Evolutionary conservation across 768 basidiomycete species (phyloP), one percentile per base, ranked within the genome.

Genomic region (Hydnum rufescens): DNA sequence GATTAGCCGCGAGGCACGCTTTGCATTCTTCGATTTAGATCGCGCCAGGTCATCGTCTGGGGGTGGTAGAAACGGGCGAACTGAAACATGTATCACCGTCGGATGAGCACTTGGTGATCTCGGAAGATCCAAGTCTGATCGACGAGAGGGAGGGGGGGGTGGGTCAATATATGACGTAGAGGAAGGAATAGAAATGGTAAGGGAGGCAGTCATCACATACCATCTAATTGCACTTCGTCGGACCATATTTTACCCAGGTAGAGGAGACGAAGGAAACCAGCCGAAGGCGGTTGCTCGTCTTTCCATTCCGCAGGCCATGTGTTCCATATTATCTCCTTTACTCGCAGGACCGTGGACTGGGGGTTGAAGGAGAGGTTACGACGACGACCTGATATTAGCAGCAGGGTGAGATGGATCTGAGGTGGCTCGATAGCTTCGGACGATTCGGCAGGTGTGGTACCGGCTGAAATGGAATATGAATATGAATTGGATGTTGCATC

Each of bases 271-370:
- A 59, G 52, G 43, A 56, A 57, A 8, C 53, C 31, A 13, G 51
- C 28, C 8, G 53, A 36, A 4, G 53, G 55, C 5, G 58, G 57
- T 23, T 42, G 52, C 44, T 59, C 58, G 32, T 56, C 57, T 30
- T 42, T 26, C 58, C 58, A 58, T 23, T 59, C 58, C 55, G 29
- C 30, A 19, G 58, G 58, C 58, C 58, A 59, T 25, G 43, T 55
- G 48, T 42, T 52, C 51, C 54, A 55, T 32, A 58, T 50, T 19
- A 55, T 39, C 51, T 59, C 54, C 43, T 59, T 59, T 6, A 59
- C 39, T 49, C 42, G n/a, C 25, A 50, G 51, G 18, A 59, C 39
- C 25, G 58, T 59, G 8, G 47, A 50, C 34, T 52, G 39, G 18
- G 42, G 54, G 6, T 52, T 42, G 30, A 59, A 59, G n/a, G 54